Conservation (phyloP, 768 basidiomycete species). For the Termitomyces sp. region DNA sequence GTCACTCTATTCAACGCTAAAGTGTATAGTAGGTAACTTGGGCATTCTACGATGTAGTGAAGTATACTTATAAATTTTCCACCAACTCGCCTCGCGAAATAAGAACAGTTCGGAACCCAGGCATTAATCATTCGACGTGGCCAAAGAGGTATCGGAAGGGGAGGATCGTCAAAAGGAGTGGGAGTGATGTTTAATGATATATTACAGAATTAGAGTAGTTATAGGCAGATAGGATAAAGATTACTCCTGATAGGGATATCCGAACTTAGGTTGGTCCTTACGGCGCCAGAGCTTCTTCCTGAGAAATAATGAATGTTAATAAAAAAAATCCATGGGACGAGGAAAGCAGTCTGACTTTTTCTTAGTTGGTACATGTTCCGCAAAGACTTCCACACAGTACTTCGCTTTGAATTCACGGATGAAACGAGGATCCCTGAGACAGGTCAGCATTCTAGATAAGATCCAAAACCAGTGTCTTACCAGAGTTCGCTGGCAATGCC, state of each 20-base stretch:
- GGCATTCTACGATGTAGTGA: too few species aligned
- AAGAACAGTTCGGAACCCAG: too few species aligned
- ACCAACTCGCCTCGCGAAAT: too few species aligned
- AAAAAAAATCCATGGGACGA: neutral
- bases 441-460: neutral
- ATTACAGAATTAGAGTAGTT: neutral
- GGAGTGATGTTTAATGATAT: neutral
- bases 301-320: slow-evolving; percentile 10
- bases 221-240: neutral
- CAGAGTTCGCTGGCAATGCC: slow-evolving; percentile 96
- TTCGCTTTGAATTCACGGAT: slow-evolving; percentile 89
- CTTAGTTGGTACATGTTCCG: slow-evolving; percentile 79
- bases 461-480: slow-evolving; percentile 37
- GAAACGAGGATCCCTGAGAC: slow-evolving; percentile 86
- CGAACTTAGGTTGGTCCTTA: slow-evolving; percentile 80
- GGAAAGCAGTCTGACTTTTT: slow-evolving; percentile 67
- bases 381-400: slow-evolving; percentile 82
- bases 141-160: too few species aligned
- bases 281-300: slow-evolving; percentile 93
- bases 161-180: neutral
- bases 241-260: slow-evolving; percentile 85
- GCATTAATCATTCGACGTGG: too few species aligned
- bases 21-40: too few species aligned
- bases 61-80: too few species aligned
- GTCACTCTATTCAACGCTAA: too few species aligned